Percentiles rank a stretch among this genome's conserved stretches.
phyloP scores from a whole-genome alignment of 2,329 filamentous ascomycete species.

The Exutisphaerella laricina region DNA sequence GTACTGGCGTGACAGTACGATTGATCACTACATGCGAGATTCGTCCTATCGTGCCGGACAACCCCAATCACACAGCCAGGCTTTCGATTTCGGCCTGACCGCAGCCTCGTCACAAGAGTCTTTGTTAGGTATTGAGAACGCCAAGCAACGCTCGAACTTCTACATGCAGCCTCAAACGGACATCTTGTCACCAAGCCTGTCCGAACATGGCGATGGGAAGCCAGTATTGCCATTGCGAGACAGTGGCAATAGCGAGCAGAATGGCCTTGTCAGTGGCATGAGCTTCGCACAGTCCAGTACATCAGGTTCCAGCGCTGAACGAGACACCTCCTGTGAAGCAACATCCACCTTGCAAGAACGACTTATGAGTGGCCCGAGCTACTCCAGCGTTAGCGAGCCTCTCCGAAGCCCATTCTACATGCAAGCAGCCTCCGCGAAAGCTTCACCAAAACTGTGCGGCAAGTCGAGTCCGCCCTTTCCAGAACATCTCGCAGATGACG shows the following conservation, averaged over 20 bases:
- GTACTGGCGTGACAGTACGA: constrained; percentile 24
- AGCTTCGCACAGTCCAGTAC: constrained; percentile 12
- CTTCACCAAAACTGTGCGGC: neutral
- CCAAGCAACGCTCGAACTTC: constrained; percentile 4
- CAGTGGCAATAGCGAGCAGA: constrained; percentile 25
- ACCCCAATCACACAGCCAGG: constrained; percentile 2
- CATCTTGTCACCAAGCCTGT: constrained; percentile 9
- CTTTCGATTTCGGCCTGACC: neutral
- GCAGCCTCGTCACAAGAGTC: neutral
- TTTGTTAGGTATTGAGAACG: neutral
- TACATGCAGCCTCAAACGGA: constrained; percentile 17
- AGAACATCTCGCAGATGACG: neutral
- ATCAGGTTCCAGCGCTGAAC: constrained; percentile 1
- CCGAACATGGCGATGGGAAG: constrained; percentile 5
- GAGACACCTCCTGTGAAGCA: neutral
- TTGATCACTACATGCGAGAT: constrained; percentile 23
- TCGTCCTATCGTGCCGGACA: constrained; percentile 10
- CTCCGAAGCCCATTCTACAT: constrained; percentile 2
- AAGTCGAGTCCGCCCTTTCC: constrained; percentile 1
- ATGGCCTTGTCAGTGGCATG: constrained; percentile 22
- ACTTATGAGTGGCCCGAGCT: constrained; percentile 11
- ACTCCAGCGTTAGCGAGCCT: constrained; percentile 8
- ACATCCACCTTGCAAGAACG: neutral
- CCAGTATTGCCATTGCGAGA: constrained; percentile 19
- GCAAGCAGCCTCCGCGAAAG: constrained; percentile 2